A percentile compares a stretch with the other conserved stretches of the same genome.
phyloP scores from a whole-genome alignment of 768 basidiomycete genomes.

The Chalciporus sphaerocephalus region DNA sequence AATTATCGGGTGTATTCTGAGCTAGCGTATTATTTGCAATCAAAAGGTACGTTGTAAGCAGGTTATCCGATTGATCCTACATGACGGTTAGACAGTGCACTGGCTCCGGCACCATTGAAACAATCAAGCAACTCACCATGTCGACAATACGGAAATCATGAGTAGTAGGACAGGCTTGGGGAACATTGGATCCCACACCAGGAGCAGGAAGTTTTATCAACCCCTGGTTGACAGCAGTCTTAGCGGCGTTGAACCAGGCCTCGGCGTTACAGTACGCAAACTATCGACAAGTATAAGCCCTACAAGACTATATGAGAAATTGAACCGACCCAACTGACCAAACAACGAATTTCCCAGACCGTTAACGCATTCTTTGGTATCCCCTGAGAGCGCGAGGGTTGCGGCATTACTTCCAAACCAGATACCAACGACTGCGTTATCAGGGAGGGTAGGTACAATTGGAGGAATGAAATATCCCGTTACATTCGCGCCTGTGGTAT shows the following conservation, averaged over 20 bases:
- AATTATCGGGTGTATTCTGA: conserved; percentile 25
- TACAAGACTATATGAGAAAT: background rate
- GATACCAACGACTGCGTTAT: conserved; percentile 22
- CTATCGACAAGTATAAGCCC: conserved; percentile 1
- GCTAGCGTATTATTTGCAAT: conserved; percentile 21
- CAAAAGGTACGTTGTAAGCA: conserved; percentile 27
- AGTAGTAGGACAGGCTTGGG: conserved; percentile 26
- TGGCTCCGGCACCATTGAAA: background rate
- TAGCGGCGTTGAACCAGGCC: conserved; percentile 23
- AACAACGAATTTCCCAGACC: conserved; percentile 21
- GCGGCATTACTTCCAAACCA: conserved; percentile 29
- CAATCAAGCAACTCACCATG: conserved; percentile 9
- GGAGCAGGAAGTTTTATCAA: conserved; percentile 19
- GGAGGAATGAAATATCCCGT: conserved; percentile 22
- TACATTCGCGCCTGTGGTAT: background rate
- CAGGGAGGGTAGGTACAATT: conserved; percentile 20
- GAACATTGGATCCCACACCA: conserved; percentile 15
- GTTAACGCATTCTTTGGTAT: conserved; percentile 21
- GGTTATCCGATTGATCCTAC: conserved; percentile 28
- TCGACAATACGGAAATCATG: conserved; percentile 28
- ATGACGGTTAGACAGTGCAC: background rate
- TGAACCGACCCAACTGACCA: conserved; percentile 17
- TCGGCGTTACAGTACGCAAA: conserved; percentile 26
- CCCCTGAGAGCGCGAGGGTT: conserved; percentile 20
- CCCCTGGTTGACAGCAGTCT: conserved; percentile 16